phyloP scores from a whole-genome alignment of 208 protist genomes.

The Crithidia mellificae region DNA sequence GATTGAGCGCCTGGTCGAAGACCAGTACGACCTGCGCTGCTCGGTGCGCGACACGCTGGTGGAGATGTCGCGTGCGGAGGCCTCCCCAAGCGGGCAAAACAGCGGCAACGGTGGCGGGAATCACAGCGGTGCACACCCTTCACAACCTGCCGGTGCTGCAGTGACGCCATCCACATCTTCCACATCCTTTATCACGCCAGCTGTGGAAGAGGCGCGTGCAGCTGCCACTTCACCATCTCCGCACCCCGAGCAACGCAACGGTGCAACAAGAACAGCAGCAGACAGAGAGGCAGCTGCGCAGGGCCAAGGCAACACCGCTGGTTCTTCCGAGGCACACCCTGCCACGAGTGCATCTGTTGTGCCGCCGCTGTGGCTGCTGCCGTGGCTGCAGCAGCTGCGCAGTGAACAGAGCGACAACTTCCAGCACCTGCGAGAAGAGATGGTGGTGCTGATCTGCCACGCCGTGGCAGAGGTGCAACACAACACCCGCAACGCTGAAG shows the following conservation, averaged over 20 bases:
- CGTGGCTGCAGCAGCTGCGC: conserved; percentile 12
- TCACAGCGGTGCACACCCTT: background rate
- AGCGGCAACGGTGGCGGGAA: no score
- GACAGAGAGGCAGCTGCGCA: no score
- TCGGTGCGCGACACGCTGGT: conserved; percentile 7
- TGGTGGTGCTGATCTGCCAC: conserved; percentile 24
- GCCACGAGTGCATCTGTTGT: background rate
- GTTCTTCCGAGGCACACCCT: background rate
- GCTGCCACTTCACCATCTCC: no score
- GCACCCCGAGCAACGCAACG: no score
- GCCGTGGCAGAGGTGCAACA: conserved; percentile 11
- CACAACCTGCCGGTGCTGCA: no score
- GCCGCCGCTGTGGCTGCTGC: conserved; percentile 17
- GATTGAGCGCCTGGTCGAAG: conserved; percentile 39
- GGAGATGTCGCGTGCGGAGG: no score
- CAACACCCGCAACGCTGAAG: background rate
- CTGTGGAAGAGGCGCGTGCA: no score
- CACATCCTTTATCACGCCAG: no score
- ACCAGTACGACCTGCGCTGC: conserved; percentile 30
- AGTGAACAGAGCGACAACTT: conserved; percentile 3
- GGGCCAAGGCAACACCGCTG: background rate
- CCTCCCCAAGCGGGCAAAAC: no score
- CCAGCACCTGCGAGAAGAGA: conserved; percentile 28
- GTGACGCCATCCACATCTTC: no score
- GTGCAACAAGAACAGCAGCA: no score